Conservation (phyloP, 768 basidiomycete genomes). For the Kwoniella mangroviensis region DNA sequence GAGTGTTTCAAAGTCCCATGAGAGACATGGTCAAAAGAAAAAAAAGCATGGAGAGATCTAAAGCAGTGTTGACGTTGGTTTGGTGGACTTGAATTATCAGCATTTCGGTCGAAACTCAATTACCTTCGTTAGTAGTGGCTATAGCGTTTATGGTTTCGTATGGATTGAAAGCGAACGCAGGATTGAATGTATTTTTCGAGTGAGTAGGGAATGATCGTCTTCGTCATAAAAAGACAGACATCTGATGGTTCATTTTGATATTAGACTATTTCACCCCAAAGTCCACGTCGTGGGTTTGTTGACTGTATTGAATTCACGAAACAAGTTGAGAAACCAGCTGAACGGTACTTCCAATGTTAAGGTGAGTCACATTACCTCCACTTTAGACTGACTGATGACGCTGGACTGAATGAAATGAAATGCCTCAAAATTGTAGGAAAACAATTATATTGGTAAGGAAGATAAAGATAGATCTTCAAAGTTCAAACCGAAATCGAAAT, state of each 20-base stretch:
- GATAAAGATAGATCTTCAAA: not conserved
- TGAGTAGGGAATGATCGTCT: conserved; percentile 14
- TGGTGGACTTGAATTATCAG: not conserved
- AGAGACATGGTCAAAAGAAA: no score
- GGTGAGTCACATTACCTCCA: not conserved
- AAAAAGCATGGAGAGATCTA: no score
- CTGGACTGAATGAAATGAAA: not conserved
- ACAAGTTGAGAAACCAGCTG: conserved; percentile 5
- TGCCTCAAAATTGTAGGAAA: not conserved
- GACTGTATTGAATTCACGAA: conserved; percentile 19
- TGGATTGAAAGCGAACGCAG: conserved; percentile 11
- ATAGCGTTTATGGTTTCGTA: conserved; percentile 25
- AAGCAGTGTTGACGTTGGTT: no score
- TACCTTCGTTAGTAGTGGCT: conserved; percentile 14
- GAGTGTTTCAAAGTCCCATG: not conserved
- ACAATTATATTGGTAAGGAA: not conserved
- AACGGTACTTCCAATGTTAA: conserved; percentile 1
- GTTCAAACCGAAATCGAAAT: not conserved
- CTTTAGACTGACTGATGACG: not conserved
- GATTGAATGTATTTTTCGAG: conserved; percentile 23
- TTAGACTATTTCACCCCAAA: conserved; percentile 27
- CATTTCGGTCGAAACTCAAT: conserved; percentile 25
- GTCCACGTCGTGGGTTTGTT: conserved; percentile 22
- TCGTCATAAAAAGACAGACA: no score
- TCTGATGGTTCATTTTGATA: no score